A percentile compares a stretch with the other conserved stretches of the same genome.
phyloP scores from a whole-genome alignment of 176 grass and related monocot genomes.

The Puccinellia tenuiflora region DNA sequence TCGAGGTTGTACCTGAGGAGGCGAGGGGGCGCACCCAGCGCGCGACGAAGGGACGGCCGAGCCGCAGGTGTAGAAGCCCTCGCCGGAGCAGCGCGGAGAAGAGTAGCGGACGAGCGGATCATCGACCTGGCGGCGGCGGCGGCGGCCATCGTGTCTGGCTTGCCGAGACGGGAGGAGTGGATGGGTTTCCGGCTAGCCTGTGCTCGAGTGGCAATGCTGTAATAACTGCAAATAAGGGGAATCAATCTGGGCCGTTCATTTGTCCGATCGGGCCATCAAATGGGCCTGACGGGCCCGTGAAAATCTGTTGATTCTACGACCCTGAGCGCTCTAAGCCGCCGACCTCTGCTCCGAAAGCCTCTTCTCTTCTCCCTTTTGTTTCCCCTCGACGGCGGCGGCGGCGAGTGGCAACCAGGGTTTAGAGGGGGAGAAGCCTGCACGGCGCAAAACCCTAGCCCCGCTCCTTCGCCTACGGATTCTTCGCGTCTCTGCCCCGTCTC shows the following conservation, averaged over 20 bases:
- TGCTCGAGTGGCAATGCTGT: not conserved
- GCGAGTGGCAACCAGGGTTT: not conserved
- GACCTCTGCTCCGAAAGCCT: not conserved
- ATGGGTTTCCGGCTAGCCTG: not conserved
- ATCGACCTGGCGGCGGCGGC: slow-evolving; percentile 55
- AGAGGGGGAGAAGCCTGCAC: not conserved
- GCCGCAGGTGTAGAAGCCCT: slow-evolving; percentile 21
- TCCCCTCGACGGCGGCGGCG: slow-evolving; percentile 15
- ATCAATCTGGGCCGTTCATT: slow-evolving; percentile 2
- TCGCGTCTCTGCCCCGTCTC: not conserved
- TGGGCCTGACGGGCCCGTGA: not conserved
- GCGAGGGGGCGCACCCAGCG: slow-evolving; percentile 35
- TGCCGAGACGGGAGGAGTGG: not conserved
- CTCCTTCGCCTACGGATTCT: not conserved
- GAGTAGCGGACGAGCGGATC: slow-evolving; percentile 40
- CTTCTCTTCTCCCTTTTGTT: not conserved
- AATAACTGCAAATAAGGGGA: not conserved
- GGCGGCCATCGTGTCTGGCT: slow-evolving; percentile 34
- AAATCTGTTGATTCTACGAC: not conserved
- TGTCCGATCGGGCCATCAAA: not conserved
- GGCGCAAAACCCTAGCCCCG: not conserved
- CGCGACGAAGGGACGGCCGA: slow-evolving; percentile 25
- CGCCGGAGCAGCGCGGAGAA: slow-evolving; percentile 33
- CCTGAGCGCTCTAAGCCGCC: not conserved
- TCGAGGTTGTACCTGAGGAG: slow-evolving; percentile 46